Evolutionary conservation across 768 basidiomycete genomes (phyloP), one percentile per base, ranked within the genome.

Genomic region (Tulasnella calospora): DNA sequence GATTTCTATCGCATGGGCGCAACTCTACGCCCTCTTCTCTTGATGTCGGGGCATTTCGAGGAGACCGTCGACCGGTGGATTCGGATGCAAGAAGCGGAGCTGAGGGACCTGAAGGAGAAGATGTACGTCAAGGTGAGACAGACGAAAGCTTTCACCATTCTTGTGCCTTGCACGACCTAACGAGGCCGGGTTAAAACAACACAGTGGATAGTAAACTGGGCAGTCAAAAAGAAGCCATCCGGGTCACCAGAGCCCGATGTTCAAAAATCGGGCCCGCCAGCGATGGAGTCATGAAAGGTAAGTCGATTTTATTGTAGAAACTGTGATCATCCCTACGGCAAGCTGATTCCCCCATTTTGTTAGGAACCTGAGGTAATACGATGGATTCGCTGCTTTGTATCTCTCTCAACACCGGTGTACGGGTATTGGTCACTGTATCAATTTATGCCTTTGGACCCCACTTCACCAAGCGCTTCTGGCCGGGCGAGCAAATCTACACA

Each of bases 61-160:
- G 57, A 76, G 36, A 70, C 67, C 40, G 75, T 76, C 23, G 75
- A 76, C 19, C 27, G 57, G 33, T 76, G 75, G 75, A 67, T 76
- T 19, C 15, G 47, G 41, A 67, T 35, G 38, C 46, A 44, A 33
- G 40, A 74, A 19, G 73, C 46, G 27, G 73, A 74, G 30, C 3
- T 47, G 44, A 44, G 73, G 46, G 51, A 74, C 73, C 30, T 74
- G 5, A 74, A 55, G 21, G 73, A 27, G 46, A 74, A 74, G 46
- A 38, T 47, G 44, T 74, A 74, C 30, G 51, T 74, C 46, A 41
- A 55, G 51, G 73, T 74, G 73, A 74, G 73, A 3, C 36, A n/a
- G 71, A 74, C 73, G 33, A 33, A 67, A 33, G 23, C n/a, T n/a
- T n/a, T 23, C 8, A 6, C 7, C 8, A 21, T n/a, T 51, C 51